Conservation (phyloP, 176 grass and related monocot genomes). For the Phragmites australis region DNA sequence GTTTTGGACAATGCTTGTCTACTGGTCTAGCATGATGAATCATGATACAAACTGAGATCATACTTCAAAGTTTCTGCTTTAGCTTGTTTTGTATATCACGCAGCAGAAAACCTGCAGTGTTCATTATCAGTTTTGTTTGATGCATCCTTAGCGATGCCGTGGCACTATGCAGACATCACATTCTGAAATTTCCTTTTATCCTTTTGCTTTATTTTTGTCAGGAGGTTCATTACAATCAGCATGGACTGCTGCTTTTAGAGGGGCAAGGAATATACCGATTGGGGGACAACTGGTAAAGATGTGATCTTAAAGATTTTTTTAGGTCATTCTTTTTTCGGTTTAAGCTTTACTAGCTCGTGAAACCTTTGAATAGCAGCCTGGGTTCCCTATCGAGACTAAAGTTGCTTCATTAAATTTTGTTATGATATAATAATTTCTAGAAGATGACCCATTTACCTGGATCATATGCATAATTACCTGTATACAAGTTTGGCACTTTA, state of each 20-base stretch:
- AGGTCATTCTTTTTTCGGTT: not conserved
- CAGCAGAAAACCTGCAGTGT: not conserved
- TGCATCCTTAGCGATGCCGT: not conserved
- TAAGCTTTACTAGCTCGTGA: slow-evolving; percentile 4
- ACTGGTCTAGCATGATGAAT: not conserved
- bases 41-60: not conserved
- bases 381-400: not conserved
- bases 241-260: slow-evolving; percentile 86
- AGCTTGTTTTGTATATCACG: not conserved
- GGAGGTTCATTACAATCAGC: slow-evolving; percentile 99
- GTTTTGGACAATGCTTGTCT: not conserved
- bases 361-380: slow-evolving; percentile 14
- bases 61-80: not conserved
- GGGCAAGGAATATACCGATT: slow-evolving; percentile 96
- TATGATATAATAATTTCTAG: slow-evolving; percentile 30
- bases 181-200: slow-evolving; percentile 22
- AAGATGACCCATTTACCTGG: slow-evolving; percentile 1
- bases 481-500: not conserved
- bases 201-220: slow-evolving; percentile 42
- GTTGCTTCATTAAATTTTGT: slow-evolving; percentile 16
- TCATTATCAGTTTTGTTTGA: not conserved
- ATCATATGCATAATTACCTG: not conserved
- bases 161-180: not conserved
- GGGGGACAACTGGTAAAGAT: slow-evolving; percentile 82
- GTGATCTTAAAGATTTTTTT: slow-evolving; percentile 23